Conservation (phyloP, 2,329 filamentous ascomycete species). For the Mollisia scopiformis region DNA sequence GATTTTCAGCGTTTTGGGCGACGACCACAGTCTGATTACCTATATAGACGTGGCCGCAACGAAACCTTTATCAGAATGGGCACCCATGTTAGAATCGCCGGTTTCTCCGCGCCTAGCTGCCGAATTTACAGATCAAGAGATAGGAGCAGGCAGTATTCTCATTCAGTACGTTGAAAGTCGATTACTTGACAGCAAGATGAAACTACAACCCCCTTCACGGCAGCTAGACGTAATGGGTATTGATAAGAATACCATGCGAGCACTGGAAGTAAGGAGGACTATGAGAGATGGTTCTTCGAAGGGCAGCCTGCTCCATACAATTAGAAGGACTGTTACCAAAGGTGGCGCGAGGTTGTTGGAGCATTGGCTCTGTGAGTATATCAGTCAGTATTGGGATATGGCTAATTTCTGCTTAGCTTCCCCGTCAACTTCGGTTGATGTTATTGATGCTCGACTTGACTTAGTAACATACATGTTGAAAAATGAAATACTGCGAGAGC, state of each 20-base stretch:
- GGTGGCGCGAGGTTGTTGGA: slow-evolving; percentile 84
- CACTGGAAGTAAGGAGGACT: slow-evolving; percentile 86
- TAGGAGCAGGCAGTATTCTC: slow-evolving; percentile 77
- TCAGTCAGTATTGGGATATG: neutral
- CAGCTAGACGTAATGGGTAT: slow-evolving; percentile 85
- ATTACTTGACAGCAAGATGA: slow-evolving; percentile 76
- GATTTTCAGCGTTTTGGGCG: slow-evolving; percentile 69
- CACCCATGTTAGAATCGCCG: slow-evolving; percentile 74
- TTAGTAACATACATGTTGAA: slow-evolving; percentile 77
- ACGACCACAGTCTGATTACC: slow-evolving; percentile 77
- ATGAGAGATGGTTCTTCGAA: slow-evolving; percentile 77
- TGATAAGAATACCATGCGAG: slow-evolving; percentile 87
- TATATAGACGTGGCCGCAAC: slow-evolving; percentile 57
- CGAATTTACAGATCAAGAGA: slow-evolving; percentile 69
- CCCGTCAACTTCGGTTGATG: slow-evolving; percentile 82
- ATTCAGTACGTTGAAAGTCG: slow-evolving; percentile 82
- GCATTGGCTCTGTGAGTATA: slow-evolving; percentile 72
- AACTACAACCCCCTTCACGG: slow-evolving; percentile 80
- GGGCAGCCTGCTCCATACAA: slow-evolving; percentile 87
- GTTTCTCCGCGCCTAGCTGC: slow-evolving; percentile 55
- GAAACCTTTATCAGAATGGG: slow-evolving; percentile 60
- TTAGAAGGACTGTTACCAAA: slow-evolving; percentile 87
- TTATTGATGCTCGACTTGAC: slow-evolving; percentile 80
- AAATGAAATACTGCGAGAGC: slow-evolving; percentile 69
- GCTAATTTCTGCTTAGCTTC: slow-evolving; percentile 51